phyloP scores from a whole-genome alignment of 2,329 filamentous ascomycete genomes.

The Talaromyces sp. region DNA sequence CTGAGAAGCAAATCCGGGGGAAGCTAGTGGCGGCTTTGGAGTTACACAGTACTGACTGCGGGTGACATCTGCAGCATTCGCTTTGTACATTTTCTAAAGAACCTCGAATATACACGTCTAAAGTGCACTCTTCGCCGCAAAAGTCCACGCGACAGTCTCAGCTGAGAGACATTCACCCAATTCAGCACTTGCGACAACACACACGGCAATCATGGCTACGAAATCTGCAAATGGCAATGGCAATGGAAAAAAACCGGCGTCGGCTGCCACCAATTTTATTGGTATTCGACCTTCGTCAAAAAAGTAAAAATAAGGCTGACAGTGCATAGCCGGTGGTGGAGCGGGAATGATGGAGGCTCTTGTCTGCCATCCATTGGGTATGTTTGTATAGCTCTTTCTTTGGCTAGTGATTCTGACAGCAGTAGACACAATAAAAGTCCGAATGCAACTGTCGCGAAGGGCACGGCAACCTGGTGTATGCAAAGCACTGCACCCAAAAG shows the following conservation, averaged over 20 bases:
- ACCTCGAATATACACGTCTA: neutral
- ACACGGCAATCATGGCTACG: neutral
- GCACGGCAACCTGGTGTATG: constrained; percentile 71
- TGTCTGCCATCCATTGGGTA: constrained; percentile 87
- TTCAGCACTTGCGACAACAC: neutral
- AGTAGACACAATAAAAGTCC: constrained; percentile 92
- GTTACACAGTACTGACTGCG: neutral
- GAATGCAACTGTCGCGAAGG: constrained; percentile 94
- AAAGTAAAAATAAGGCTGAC: constrained; percentile 15
- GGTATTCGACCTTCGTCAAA: constrained; percentile 49
- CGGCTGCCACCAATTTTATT: constrained; percentile 84
- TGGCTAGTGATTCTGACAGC: constrained; percentile 1
- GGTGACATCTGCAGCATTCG: neutral
- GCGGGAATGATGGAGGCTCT: constrained; percentile 99
- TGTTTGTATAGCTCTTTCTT: constrained; percentile 19
- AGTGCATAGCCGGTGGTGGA: constrained; percentile 72
- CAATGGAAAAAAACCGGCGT: constrained; percentile 64
- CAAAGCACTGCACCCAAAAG: constrained; percentile 18
- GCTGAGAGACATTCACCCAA: neutral
- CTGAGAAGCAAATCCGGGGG: neutral
- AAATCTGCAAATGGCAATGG: constrained; percentile 15
- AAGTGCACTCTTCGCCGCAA: too few species aligned
- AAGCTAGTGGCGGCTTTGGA: neutral
- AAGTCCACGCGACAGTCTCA: neutral
- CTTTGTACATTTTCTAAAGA: neutral